phyloP scores from a whole-genome alignment of 306 rosid species.

The Corylus avellana region DNA sequence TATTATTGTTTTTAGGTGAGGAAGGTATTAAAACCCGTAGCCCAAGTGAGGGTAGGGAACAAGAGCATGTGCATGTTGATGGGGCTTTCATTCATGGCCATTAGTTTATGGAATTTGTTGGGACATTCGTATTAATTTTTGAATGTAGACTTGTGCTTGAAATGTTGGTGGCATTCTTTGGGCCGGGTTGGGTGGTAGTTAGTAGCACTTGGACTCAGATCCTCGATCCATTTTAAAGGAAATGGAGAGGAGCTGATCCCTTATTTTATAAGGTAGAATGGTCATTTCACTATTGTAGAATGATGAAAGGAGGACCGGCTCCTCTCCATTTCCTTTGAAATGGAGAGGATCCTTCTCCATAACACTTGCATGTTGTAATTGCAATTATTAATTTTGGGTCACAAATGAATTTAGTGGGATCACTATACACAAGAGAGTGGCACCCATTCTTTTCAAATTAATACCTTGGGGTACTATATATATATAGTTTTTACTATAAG shows the following conservation, averaged over 20 bases:
- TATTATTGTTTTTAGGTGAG: conserved; percentile 40
- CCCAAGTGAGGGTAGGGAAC: conserved; percentile 59
- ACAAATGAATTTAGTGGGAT: conserved; percentile 20
- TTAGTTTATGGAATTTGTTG: conserved; percentile 46
- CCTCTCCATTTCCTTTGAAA: too few relatives aligned
- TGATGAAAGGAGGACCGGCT: too few relatives aligned
- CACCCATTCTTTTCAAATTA: not conserved
- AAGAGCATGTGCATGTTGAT: conserved; percentile 81
- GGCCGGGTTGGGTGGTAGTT: too few relatives aligned
- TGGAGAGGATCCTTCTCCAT: too few relatives aligned
- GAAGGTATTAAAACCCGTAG: conserved; percentile 35
- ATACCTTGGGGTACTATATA: too few relatives aligned
- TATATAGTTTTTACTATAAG: too few relatives aligned
- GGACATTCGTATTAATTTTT: conserved; percentile 37
- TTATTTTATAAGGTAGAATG: too few relatives aligned
- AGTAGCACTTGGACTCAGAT: too few relatives aligned
- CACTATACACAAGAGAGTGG: conserved; percentile 22
- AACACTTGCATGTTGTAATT: conserved; percentile 11
- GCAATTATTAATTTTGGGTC: not conserved
- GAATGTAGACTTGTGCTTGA: conserved; percentile 46
- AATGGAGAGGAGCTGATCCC: too few relatives aligned
- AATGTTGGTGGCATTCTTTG: conserved; percentile 33
- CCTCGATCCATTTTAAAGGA: too few relatives aligned
- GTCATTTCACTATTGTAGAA: too few relatives aligned
- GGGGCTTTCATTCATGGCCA: conserved; percentile 54